Evolutionary conservation across 129 eudicot species (phyloP).

Genomic region (Chrysanthemum seticuspe): DNA sequence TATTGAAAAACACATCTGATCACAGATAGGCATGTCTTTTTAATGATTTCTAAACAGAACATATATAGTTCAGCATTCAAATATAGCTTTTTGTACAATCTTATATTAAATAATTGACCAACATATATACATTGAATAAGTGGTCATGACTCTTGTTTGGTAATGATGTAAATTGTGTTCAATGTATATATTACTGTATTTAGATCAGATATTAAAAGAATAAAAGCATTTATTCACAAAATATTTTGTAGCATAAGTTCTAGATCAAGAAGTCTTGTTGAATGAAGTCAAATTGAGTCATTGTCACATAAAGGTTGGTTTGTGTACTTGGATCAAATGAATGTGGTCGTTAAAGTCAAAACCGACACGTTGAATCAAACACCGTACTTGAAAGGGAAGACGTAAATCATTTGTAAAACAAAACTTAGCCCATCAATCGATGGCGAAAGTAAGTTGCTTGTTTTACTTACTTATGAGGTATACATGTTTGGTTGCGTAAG

Average conservation of each 20-base stretch:
- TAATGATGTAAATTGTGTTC: background rate
- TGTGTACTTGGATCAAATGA: background rate
- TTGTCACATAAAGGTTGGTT: constrained; percentile 10
- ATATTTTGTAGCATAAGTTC: background rate
- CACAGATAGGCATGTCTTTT: constrained; percentile 24
- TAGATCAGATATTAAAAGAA: background rate
- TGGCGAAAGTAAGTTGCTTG: background rate
- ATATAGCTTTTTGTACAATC: background rate
- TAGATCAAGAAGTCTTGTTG: background rate
- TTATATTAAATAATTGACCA: background rate
- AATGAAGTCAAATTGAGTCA: constrained; percentile 11
- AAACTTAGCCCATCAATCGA: background rate
- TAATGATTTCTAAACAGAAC: constrained; percentile 6
- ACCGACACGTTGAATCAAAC: constrained; percentile 34
- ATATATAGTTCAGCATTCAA: background rate
- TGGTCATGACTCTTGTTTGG: too few species aligned
- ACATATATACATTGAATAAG: too few species aligned
- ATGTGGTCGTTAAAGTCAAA: constrained; percentile 32
- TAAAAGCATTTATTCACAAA: constrained; percentile 2
- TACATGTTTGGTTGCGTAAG: background rate
- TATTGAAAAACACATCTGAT: constrained; percentile 9
- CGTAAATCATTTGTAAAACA: constrained; percentile 2
- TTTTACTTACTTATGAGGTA: background rate
- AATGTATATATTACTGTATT: background rate
- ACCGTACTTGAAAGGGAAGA: constrained; percentile 20